Evolutionary conservation across 148 eudicot species (phyloP), one percentile per base, ranked within the genome.

Genomic region (Linanthus parryae): DNA sequence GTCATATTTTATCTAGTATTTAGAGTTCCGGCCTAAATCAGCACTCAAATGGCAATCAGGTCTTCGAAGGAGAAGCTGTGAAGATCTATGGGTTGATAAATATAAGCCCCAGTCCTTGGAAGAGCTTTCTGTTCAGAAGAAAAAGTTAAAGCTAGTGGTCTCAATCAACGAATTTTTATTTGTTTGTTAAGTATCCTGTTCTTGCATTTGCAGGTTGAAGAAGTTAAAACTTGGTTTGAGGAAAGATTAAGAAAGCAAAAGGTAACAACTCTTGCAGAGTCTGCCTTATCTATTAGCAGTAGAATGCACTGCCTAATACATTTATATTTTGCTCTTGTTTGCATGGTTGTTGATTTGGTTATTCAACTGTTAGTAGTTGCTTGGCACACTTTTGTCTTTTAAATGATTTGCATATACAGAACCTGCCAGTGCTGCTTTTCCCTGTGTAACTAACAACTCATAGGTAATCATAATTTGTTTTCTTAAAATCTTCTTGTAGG

Each of bases 71-170:
- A 61, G 52, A 30, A 54, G 52, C 5, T 60, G 51, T 14, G 44
- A 48, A 42, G 89, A 74, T 48, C 64, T 73, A 14, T 92, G 96
- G 98, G 89, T 92, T n/a, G 90, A 81, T 61, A 92, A 84, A 62
- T 73, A 92, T 64, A 84, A 58, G 45, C 98, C 98, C 11, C 54
- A 24, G 44, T 70, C 77, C 57, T 56, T 92, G 59, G 96, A 75
- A 47, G 98, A 84, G 63, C 88, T 92, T 12, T 84, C 83, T 27
- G 94, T 92, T 66, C 86, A 92, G 52, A 92, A 84, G 65, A 92
- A 87, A 83, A 92, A 92, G 94, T 96, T 92, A 62, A 46, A 46
- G 5, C 18, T 44, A 5, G 35, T 31, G 35, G 5, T 31, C 36
- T 28, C 10, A 5, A 18, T 15, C 2, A 7, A 13, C 21, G 10